Evolutionary conservation across 257 asterid genomes (phyloP).

Genomic region (Thymus quinquecostatus): DNA sequence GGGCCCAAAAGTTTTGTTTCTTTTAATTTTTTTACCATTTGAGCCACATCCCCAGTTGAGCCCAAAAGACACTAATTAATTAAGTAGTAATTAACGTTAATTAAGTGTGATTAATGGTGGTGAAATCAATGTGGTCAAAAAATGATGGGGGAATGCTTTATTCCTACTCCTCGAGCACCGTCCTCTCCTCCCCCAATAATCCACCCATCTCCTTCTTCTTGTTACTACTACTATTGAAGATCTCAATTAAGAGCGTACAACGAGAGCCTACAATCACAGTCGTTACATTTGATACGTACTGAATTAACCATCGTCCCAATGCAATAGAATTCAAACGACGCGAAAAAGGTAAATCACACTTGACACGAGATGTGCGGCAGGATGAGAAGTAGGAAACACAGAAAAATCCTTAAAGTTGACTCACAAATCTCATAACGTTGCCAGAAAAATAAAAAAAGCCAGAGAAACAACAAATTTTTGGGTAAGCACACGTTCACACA

Average conservation of each 20-base stretch:
- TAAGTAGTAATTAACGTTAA: too few species aligned
- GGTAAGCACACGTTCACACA: slow-evolving; percentile 45
- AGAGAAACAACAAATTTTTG: slow-evolving; percentile 15
- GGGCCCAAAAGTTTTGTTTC: slow-evolving; percentile 5
- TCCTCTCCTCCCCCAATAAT: slow-evolving; percentile 1
- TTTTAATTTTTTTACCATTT: too few species aligned
- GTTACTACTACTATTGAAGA: too few species aligned
- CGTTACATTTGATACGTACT: too few species aligned
- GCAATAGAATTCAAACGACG: too few species aligned
- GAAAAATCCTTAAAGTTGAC: not conserved
- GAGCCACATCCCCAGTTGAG: not conserved
- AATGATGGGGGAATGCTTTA: slow-evolving; percentile 21
- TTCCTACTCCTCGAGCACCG: slow-evolving; percentile 50
- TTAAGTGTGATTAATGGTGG: not conserved
- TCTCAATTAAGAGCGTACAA: too few species aligned
- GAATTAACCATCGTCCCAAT: too few species aligned
- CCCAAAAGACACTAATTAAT: not conserved
- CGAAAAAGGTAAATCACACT: too few species aligned
- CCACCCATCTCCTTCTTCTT: not conserved
- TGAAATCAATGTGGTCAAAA: slow-evolving; percentile 45
- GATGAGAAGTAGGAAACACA: too few species aligned
- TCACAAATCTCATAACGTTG: slow-evolving; percentile 25
- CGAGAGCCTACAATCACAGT: too few species aligned
- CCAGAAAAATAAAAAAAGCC: not conserved
- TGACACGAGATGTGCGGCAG: too few species aligned